These are phyloP conservation scores for Capsicum rhomboideum DNA, from an alignment of 257 asterid genomes.

Conservation along the genomic window DNA sequence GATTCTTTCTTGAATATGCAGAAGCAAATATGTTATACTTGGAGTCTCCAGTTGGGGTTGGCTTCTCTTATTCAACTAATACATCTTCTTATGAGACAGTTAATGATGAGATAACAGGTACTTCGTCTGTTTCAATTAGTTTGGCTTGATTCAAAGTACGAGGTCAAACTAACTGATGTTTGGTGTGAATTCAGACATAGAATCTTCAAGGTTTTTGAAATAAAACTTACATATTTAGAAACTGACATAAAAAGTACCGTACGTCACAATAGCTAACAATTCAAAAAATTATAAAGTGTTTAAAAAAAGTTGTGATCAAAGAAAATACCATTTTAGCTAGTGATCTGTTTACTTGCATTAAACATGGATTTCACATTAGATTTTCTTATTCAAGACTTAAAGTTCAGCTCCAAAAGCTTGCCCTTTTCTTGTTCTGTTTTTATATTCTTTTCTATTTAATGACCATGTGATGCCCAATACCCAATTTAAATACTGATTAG, in stretches of 20 bases:
- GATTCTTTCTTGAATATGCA: conserved; percentile 18
- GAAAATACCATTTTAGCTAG: neutral
- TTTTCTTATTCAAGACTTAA: neutral
- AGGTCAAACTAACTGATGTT: neutral
- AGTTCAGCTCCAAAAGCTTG: neutral
- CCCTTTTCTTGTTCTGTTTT: neutral
- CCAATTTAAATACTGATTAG: neutral
- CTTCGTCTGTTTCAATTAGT: neutral
- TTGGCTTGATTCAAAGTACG: neutral
- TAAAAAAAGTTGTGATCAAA: too few relatives aligned
- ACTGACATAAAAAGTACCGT: too few relatives aligned
- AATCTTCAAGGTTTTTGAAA: too few relatives aligned
- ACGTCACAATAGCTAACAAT: neutral
- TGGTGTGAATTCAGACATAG: too few relatives aligned
- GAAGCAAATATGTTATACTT: conserved; percentile 68
- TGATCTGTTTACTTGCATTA: neutral
- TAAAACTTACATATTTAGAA: too few relatives aligned
- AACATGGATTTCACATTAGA: neutral
- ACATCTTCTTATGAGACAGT: conserved; percentile 35
- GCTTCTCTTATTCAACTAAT: conserved; percentile 54
- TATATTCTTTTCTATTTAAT: neutral
- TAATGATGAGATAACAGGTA: conserved; percentile 55
- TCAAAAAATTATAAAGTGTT: too few relatives aligned
- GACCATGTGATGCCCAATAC: neutral
- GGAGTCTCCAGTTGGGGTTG: conserved; percentile 72